phyloP scores from a whole-genome alignment of 202 grass and related monocot genomes.

The Bolboschoenoplectus hybrid region DNA sequence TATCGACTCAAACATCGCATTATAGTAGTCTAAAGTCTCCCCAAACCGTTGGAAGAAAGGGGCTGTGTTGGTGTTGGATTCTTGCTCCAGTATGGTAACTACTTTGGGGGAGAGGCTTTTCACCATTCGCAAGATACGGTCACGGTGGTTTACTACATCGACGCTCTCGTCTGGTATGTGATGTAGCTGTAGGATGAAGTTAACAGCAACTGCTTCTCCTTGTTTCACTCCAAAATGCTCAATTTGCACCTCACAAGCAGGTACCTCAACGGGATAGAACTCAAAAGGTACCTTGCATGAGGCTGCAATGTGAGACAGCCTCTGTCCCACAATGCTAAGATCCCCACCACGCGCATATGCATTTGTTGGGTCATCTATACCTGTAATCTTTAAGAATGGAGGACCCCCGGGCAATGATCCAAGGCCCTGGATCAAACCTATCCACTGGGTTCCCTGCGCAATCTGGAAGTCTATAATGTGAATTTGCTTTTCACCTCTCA shows the following conservation, averaged over 20 bases:
- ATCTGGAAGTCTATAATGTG: conserved; percentile 97
- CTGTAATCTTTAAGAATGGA: conserved; percentile 70
- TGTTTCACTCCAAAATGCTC: conserved; percentile 63
- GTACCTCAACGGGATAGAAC: conserved; percentile 57
- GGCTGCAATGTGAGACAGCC: conserved; percentile 53
- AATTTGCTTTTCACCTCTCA: conserved; percentile 71
- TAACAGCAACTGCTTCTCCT: conserved; percentile 67
- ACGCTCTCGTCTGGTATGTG: conserved; percentile 93
- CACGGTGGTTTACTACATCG: conserved; percentile 68
- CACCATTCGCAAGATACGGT: conserved; percentile 77
- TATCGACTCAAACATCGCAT: conserved; percentile 91
- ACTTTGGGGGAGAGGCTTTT: conserved; percentile 80
- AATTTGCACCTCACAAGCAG: conserved; percentile 64
- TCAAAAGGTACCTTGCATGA: conserved; percentile 62
- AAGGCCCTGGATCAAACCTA: conserved; percentile 73
- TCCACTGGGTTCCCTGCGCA: conserved; percentile 84
- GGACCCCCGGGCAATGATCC: conserved; percentile 51
- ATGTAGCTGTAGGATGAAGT: conserved; percentile 86
- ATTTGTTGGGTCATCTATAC: conserved; percentile 75
- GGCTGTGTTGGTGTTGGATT: conserved; percentile 90
- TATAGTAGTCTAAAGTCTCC: conserved; percentile 87
- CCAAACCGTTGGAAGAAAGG: conserved; percentile 77
- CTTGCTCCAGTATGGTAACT: conserved; percentile 85
- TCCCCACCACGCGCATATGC: conserved; percentile 72
- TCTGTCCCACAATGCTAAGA: conserved; percentile 66